Evolutionary conservation across 306 rosid genomes (phyloP).

Genomic region (Elaeagnus macrophylla): DNA sequence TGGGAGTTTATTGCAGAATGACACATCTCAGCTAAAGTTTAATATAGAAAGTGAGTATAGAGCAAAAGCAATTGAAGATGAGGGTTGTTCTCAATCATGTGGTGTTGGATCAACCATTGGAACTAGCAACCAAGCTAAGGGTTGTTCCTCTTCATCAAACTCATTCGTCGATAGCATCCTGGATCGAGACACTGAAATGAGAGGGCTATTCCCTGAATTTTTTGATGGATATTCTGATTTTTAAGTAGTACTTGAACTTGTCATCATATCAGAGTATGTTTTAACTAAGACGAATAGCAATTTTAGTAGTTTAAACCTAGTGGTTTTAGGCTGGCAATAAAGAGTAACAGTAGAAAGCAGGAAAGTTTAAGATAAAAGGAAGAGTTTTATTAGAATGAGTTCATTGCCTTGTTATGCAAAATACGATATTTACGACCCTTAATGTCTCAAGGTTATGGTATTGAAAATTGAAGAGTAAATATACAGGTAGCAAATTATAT

Average conservation of each 20-base stretch:
- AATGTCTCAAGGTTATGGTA: too few relatives aligned
- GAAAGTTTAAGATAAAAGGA: too few relatives aligned
- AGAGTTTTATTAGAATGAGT: too few relatives aligned
- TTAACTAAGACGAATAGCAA: too few relatives aligned
- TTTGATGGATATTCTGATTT: conserved; percentile 58
- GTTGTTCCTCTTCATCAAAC: conserved; percentile 30
- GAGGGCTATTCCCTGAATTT: conserved; percentile 61
- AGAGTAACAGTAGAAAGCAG: too few relatives aligned
- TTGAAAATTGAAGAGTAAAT: too few relatives aligned
- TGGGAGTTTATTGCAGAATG: conserved; percentile 19
- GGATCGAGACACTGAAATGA: conserved; percentile 66
- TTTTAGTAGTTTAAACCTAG: too few relatives aligned
- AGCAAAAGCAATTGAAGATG: conserved; percentile 13
- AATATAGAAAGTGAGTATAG: conserved; percentile 13
- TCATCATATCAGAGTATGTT: too few relatives aligned
- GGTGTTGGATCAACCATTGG: conserved; percentile 26
- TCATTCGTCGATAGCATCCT: conserved; percentile 72
- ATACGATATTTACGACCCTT: too few relatives aligned
- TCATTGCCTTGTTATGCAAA: too few relatives aligned
- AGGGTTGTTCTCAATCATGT: conserved; percentile 16
- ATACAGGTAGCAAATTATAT: too few relatives aligned
- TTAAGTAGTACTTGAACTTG: neutral
- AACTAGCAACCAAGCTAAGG: conserved; percentile 20
- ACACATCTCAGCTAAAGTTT: conserved; percentile 9
- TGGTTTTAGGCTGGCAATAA: too few relatives aligned